Percentiles rank a stretch among this genome's conserved stretches.
Conservation (phyloP, 1,284 basidiomycete genomes). For the Leccinum variabile region DNA sequence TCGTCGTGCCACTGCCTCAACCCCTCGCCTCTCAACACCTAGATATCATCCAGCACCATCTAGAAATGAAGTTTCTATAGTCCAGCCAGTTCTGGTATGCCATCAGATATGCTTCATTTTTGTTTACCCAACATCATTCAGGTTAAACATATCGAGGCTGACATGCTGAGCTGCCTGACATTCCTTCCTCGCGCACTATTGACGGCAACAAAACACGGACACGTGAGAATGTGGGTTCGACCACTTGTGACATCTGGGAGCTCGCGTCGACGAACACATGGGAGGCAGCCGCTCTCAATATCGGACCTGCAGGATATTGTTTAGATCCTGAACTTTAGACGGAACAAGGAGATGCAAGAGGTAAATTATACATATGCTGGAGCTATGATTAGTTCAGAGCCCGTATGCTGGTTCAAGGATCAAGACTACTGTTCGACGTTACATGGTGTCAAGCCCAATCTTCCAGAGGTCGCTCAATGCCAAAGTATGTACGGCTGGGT, state of each 20-base stretch:
- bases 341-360: neutral
- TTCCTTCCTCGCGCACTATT: constrained; percentile 78
- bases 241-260: constrained; percentile 53
- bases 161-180: constrained; percentile 66
- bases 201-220: constrained; percentile 70
- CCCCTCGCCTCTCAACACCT: constrained; percentile 52
- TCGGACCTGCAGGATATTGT: constrained; percentile 33
- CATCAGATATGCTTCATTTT: constrained; percentile 18
- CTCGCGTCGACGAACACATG: constrained; percentile 32
- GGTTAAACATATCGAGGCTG: constrained; percentile 79
- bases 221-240: constrained; percentile 81
- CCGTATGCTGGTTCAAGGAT: neutral
- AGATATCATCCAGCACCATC: constrained; percentile 86
- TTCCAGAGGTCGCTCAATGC: neutral
- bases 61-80: constrained; percentile 83
- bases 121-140: constrained; percentile 32
- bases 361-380: constrained; percentile 26
- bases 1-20: constrained; percentile 55
- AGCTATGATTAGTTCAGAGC: neutral
- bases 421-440: neutral
- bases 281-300: constrained; percentile 34
- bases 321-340: constrained; percentile 10
- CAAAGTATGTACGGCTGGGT: neutral
- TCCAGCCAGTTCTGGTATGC: constrained; percentile 87
- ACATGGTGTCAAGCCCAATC: neutral